A percentile compares a stretch with the other conserved stretches of the same genome.
Evolutionary conservation across 2,329 filamentous ascomycete genomes (phyloP).

Genomic region (Achaetomium macrosporum): DNA sequence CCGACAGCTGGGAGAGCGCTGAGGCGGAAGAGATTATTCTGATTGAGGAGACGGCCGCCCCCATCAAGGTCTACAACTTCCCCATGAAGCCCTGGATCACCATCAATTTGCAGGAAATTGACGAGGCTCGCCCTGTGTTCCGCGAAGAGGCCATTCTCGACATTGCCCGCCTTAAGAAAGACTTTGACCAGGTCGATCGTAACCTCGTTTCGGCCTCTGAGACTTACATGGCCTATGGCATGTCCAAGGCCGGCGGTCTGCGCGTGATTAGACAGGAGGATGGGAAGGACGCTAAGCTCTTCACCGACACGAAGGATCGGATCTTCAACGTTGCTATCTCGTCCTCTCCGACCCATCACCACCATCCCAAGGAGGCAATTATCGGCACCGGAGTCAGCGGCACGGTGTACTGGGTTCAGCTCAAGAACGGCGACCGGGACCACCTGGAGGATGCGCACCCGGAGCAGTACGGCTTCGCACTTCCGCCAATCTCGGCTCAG

Average conservation of each 20-base stretch:
- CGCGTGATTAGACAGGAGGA: constrained; percentile 92
- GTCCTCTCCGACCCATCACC: constrained; percentile 51
- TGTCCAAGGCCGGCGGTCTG: constrained; percentile 88
- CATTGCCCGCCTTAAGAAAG: constrained; percentile 91
- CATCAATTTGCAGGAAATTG: constrained; percentile 63
- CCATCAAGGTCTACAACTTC: constrained; percentile 86
- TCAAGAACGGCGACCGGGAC: constrained; percentile 71
- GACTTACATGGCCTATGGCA: constrained; percentile 88
- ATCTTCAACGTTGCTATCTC: constrained; percentile 92
- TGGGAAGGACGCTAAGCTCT: constrained; percentile 84
- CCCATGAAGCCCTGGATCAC: constrained; percentile 95
- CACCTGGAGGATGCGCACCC: constrained; percentile 71
- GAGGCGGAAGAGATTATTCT: constrained; percentile 63
- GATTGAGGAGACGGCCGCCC: constrained; percentile 57
- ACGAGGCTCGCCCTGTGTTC: constrained; percentile 57
- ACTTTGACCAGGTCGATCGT: constrained; percentile 95
- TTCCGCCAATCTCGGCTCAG: constrained; percentile 77
- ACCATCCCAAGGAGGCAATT: constrained; percentile 67
- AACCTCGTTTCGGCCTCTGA: constrained; percentile 85
- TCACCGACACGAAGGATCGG: constrained; percentile 84
- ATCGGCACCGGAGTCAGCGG: constrained; percentile 92
- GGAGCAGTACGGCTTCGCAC: constrained; percentile 79
- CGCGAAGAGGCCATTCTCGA: constrained; percentile 80
- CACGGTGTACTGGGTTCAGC: constrained; percentile 90
- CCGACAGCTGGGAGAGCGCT: constrained; percentile 89